phyloP scores from a whole-genome alignment of 345 rosid species.

The Sapria himalayana region DNA sequence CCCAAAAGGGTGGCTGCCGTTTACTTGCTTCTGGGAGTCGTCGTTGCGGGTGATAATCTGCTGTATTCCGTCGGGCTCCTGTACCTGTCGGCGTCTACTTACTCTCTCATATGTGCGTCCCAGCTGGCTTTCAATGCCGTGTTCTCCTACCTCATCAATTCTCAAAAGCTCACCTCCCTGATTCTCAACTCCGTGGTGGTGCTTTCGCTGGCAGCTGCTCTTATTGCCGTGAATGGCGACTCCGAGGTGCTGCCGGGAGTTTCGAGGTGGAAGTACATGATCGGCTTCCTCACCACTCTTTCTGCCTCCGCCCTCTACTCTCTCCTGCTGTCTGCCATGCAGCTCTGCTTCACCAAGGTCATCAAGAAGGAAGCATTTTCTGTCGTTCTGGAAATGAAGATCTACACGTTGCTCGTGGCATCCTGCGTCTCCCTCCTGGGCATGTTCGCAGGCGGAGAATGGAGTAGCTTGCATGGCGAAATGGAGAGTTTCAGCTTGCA shows the following conservation, averaged over 20 bases:
- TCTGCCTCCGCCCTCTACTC: conserved; percentile 60
- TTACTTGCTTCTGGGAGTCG: conserved; percentile 37
- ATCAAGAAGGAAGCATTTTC: conserved; percentile 28
- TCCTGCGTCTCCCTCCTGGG: conserved; percentile 18
- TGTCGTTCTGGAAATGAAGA: conserved; percentile 42
- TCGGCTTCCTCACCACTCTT: conserved; percentile 38
- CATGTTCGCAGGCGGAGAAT: conserved; percentile 47
- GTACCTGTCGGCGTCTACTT: conserved; percentile 65
- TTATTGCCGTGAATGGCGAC: conserved; percentile 42
- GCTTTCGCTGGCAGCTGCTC: conserved; percentile 54
- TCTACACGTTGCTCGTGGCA: conserved; percentile 31
- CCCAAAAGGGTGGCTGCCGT: too few species aligned
- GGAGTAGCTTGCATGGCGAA: conserved; percentile 38
- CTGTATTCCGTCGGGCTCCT: conserved; percentile 50
- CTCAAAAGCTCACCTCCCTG: conserved; percentile 44
- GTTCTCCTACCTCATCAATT: conserved; percentile 54
- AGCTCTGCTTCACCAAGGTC: conserved; percentile 47
- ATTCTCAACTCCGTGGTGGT: conserved; percentile 35
- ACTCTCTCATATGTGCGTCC: conserved; percentile 54
- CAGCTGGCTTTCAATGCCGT: conserved; percentile 63
- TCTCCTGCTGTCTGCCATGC: conserved; percentile 67
- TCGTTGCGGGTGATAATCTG: conserved; percentile 45
- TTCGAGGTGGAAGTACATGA: conserved; percentile 27
- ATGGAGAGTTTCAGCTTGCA: conserved; percentile 22
- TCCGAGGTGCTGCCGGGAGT: conserved; percentile 32